Evolutionary conservation across 2,329 filamentous ascomycete species (phyloP).

Genomic region (Fusarium buharicum): DNA sequence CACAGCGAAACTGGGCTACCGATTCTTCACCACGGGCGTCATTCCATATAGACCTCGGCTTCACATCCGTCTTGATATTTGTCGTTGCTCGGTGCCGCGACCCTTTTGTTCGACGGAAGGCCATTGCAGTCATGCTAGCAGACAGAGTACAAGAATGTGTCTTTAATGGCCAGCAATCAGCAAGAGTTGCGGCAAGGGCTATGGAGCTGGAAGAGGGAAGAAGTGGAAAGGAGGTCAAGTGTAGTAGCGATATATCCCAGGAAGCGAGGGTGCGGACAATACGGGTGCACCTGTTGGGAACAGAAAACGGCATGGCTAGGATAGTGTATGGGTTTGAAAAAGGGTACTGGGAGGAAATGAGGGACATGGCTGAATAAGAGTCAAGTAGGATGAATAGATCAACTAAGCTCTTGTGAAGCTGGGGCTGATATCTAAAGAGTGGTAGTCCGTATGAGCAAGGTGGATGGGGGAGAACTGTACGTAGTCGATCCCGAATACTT

Average conservation of each 20-base stretch:
- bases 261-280: slow-evolving; percentile 15
- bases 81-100: slow-evolving; percentile 26
- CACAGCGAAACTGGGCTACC: neutral
- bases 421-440: no score
- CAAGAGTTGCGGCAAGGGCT: slow-evolving; percentile 13
- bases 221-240: slow-evolving; percentile 3
- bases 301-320: neutral
- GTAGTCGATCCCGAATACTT: no score
- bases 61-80: slow-evolving; percentile 13
- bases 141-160: slow-evolving; percentile 20
- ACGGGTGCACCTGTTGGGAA: slow-evolving; percentile 6
- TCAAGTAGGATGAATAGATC: no score
- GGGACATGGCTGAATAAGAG: slow-evolving; percentile 4
- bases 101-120: slow-evolving; percentile 12
- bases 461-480: no score
- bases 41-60: slow-evolving; percentile 30
- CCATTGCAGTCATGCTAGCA: slow-evolving; percentile 19
- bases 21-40: neutral
- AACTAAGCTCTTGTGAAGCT: no score
- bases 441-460: no score
- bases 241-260: slow-evolving; percentile 1
- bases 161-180: slow-evolving; percentile 13
- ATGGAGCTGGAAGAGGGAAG: slow-evolving; percentile 28
- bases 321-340: slow-evolving; percentile 23
- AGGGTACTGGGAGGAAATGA: slow-evolving; percentile 10